phyloP scores from a whole-genome alignment of 2,329 filamentous ascomycete genomes.

The Cladophialophora psammophila region DNA sequence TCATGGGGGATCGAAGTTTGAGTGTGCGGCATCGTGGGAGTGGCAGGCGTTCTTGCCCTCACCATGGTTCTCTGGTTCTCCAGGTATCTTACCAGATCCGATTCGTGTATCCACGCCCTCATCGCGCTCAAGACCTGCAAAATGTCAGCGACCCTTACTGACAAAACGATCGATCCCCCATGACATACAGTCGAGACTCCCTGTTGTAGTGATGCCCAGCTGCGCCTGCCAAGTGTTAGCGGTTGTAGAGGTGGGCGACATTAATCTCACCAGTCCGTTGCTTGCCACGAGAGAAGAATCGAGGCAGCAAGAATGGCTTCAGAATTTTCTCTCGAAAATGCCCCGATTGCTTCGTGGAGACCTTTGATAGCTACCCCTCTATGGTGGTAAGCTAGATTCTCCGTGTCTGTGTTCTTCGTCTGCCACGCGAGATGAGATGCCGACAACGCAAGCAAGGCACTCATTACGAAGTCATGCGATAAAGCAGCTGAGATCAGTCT shows the following conservation, averaged over 20 bases:
- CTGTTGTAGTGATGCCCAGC: constrained; percentile 91
- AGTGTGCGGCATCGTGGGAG: constrained; percentile 43
- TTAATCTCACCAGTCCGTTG: constrained; percentile 83
- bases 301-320: constrained; percentile 93
- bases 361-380: constrained; percentile 85
- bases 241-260: constrained; percentile 33
- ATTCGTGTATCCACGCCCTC: constrained; percentile 90
- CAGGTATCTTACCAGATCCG: constrained; percentile 61
- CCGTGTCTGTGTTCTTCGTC: constrained; percentile 82
- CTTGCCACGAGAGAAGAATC: constrained; percentile 92
- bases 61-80: constrained; percentile 51
- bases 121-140: constrained; percentile 83
- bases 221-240: constrained; percentile 69
- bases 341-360: constrained; percentile 83
- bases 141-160: constrained; percentile 12
- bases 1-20: constrained; percentile 54
- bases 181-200: constrained; percentile 84
- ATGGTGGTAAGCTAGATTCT: constrained; percentile 88
- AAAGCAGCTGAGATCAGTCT: constrained; percentile 85
- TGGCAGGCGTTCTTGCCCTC: constrained; percentile 46
- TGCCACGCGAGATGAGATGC: constrained; percentile 92
- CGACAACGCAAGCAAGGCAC: constrained; percentile 89
- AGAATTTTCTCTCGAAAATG: constrained; percentile 84
- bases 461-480: constrained; percentile 88
- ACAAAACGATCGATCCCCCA: not conserved